Percentiles rank a stretch among this genome's conserved stretches.
phyloP scores from a whole-genome alignment of 2,329 filamentous ascomycete species.

The Ophiocordyceps camponoti-rufipedis region DNA sequence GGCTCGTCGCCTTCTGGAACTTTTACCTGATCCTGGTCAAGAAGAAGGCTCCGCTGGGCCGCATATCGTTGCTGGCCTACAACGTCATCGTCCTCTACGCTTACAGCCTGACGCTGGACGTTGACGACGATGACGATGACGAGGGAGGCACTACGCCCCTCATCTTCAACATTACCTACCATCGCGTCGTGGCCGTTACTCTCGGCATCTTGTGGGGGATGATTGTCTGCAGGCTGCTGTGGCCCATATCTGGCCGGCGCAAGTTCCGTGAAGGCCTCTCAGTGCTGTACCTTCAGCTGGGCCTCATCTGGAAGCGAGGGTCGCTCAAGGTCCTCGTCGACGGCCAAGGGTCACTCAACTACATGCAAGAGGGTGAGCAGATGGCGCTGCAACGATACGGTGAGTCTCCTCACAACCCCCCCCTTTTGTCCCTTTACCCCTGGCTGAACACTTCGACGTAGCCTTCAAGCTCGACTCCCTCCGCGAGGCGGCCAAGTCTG shows the following conservation, averaged over 20 bases:
- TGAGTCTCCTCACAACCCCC: conserved; percentile 7
- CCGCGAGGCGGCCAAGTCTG: conserved; percentile 54
- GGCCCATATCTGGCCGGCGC: conserved; percentile 77
- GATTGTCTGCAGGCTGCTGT: conserved; percentile 73
- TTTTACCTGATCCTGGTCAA: conserved; percentile 80
- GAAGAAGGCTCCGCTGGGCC: conserved; percentile 74
- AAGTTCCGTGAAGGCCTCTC: conserved; percentile 83
- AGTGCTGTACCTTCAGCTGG: conserved; percentile 86
- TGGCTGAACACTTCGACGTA: conserved; percentile 3
- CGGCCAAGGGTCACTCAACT: conserved; percentile 39
- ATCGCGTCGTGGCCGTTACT: conserved; percentile 74
- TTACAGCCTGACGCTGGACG: conserved; percentile 68
- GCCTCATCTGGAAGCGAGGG: conserved; percentile 88
- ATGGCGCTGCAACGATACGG: conserved; percentile 66
- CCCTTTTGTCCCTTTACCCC: background rate
- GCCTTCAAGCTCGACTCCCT: conserved; percentile 55
- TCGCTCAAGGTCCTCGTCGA: conserved; percentile 59
- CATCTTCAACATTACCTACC: conserved; percentile 73
- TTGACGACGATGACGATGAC: conserved; percentile 69
- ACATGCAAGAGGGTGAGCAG: conserved; percentile 80
- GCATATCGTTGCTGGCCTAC: conserved; percentile 89
- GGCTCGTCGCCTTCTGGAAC: conserved; percentile 61
- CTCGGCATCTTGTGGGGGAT: conserved; percentile 84
- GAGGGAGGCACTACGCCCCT: conserved; percentile 71
- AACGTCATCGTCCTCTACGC: conserved; percentile 90